Evolutionary conservation across 1,284 basidiomycete genomes (phyloP), one percentile per base, ranked within the genome.

Genomic region (Trichosporon coremiiforme): DNA sequence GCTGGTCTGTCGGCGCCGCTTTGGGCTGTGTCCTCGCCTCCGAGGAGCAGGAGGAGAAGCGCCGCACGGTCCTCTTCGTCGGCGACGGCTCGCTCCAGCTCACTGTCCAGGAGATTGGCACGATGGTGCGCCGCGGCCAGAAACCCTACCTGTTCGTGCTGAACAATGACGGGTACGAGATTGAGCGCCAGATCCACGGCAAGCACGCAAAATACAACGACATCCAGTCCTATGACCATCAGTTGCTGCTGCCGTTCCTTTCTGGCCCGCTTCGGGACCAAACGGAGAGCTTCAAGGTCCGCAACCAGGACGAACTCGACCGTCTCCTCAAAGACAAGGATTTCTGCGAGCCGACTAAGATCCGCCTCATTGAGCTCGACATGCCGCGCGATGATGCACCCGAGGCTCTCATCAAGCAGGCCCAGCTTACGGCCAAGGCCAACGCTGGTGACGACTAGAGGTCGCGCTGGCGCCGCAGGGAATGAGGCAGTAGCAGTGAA

Each of bases 101-200:
- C 8, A 82, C 81, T 2, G 65, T 82, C 2, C 86, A 86, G 75
- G 85, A 86, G 75, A 82, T 87, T 66, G 83, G 83, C 7, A 86
- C 85, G 3, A 85, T 86, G 84, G 79, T 86, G 63, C 79, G 83
- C 65, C 78, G 81, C 62, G 82, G 81, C 22, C 74, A 85, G 20
- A 78, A 73, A 66, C 84, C 85, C 0, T 84, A 85, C 75, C 71
- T 86, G 60, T 86, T 85, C 67, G 86, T 98, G 13, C 85, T 97
- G 67, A 94, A 95, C 86, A 95, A 98, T 83, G 88, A 89, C 67
- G 95, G 95, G 0, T 95, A 94, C 82, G 90, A 90, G 62, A 94
- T 96, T 72, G 94, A 97, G 85, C 87, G 91, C 29, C 88, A 87
- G 78, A 87, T 85, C 68, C 78, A 84, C 78, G 85, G 82, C 66